Evolutionary conservation across 345 rosid genomes (phyloP).

Genomic region (Salix purpurea): DNA sequence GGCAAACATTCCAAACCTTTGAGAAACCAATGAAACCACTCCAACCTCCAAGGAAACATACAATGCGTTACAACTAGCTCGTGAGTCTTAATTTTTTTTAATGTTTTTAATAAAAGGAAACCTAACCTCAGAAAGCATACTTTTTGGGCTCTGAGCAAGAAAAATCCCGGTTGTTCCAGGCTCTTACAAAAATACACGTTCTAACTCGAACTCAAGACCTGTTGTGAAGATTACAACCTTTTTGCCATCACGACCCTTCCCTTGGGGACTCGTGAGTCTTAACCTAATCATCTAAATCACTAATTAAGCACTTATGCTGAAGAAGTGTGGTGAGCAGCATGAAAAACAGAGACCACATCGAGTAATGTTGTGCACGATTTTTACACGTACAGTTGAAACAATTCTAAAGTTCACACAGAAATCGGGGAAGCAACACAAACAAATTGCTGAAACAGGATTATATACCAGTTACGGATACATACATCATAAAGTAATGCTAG

Average conservation of each 20-base stretch:
- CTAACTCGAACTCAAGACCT: no score
- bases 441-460: neutral
- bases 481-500: constrained; percentile 23
- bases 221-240: no score
- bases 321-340: neutral
- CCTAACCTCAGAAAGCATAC: accelerated
- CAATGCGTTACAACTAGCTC: neutral
- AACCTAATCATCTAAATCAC: neutral
- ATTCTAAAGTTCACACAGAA: neutral
- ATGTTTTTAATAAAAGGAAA: no score
- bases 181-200: no score
- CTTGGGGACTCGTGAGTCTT: neutral
- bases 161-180: accelerated
- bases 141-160: accelerated
- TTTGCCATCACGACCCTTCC: no score
- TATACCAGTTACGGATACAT: constrained; percentile 25
- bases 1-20: neutral
- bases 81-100: neutral
- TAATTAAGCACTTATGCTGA: neutral
- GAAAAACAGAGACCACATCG: neutral
- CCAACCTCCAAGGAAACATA: neutral
- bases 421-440: neutral
- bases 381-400: neutral
- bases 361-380: neutral
- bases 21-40: neutral